Evolutionary conservation across 345 rosid genomes (phyloP).

Genomic region (Gossypium stocksii): DNA sequence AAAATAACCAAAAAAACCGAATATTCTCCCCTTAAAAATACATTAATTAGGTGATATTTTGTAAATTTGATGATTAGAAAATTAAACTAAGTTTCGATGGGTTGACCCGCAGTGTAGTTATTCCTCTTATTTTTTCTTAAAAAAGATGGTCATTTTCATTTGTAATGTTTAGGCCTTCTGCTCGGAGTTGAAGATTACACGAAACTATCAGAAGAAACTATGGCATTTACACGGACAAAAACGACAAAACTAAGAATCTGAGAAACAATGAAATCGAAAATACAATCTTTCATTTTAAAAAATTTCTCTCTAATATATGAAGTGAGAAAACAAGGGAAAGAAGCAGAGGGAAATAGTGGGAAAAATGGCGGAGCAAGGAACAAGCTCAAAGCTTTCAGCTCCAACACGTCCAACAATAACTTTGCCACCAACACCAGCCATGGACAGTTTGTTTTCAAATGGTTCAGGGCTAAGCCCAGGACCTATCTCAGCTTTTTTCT

Average conservation of each 20-base stretch:
- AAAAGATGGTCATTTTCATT: slow-evolving; percentile 8
- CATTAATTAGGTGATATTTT: too few relatives aligned
- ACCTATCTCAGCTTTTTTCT: slow-evolving; percentile 76
- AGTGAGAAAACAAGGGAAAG: not conserved
- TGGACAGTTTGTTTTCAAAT: slow-evolving; percentile 40
- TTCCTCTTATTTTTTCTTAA: too few relatives aligned
- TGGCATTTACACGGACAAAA: not conserved
- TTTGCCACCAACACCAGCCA: slow-evolving; percentile 58
- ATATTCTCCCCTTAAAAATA: accelerated
- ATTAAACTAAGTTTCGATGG: too few relatives aligned
- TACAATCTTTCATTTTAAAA: not conserved
- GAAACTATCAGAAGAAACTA: slow-evolving; percentile 15
- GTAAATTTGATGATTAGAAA: too few relatives aligned
- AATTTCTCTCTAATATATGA: not conserved
- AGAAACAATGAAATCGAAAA: not conserved
- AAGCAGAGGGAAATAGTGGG: not conserved
- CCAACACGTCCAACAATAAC: slow-evolving; percentile 60
- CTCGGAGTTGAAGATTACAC: slow-evolving; percentile 14
- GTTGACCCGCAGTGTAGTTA: too few relatives aligned
- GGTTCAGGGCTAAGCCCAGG: slow-evolving; percentile 71
- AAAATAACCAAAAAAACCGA: too few relatives aligned
- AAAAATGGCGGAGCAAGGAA: slow-evolving; percentile 39
- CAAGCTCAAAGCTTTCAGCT: slow-evolving; percentile 26
- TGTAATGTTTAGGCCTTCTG: not conserved
- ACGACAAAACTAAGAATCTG: not conserved